Evolutionary conservation across 2,329 filamentous ascomycete species (phyloP).

Genomic region (Trichoderma koningiopsis): DNA sequence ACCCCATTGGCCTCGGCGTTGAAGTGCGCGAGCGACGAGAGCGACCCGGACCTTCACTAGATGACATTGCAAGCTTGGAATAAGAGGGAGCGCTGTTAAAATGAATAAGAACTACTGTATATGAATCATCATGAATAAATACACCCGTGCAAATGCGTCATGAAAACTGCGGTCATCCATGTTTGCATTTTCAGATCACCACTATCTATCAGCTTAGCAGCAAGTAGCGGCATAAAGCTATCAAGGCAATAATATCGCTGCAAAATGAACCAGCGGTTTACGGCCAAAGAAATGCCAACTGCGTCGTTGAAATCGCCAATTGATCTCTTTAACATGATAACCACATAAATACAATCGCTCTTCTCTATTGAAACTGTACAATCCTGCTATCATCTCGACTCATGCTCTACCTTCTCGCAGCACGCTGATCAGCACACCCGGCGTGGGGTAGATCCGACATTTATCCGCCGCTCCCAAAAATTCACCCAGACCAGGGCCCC

Average conservation of each 20-base stretch:
- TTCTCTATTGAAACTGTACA: background rate
- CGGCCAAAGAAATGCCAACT: background rate
- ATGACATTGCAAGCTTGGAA: conserved; percentile 70
- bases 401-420: background rate
- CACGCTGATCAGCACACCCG: conserved; percentile 3
- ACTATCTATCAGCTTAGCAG: background rate
- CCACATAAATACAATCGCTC: background rate
- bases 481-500: conserved; percentile 29
- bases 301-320: background rate
- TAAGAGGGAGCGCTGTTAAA: conserved; percentile 38
- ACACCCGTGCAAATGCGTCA: conserved; percentile 4
- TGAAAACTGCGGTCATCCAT: background rate
- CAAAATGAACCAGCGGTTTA: background rate
- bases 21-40: conserved; percentile 72
- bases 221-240: background rate
- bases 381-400: background rate
- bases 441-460: conserved; percentile 35
- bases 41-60: conserved; percentile 58
- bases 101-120: background rate
- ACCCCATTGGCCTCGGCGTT: conserved; percentile 77
- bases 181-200: background rate
- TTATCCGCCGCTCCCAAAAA: conserved; percentile 42
- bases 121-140: conserved; percentile 16
- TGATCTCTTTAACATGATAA: background rate
- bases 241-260: background rate